Conservation (phyloP, 805 yeast genomes). For the Candida germanica region DNA sequence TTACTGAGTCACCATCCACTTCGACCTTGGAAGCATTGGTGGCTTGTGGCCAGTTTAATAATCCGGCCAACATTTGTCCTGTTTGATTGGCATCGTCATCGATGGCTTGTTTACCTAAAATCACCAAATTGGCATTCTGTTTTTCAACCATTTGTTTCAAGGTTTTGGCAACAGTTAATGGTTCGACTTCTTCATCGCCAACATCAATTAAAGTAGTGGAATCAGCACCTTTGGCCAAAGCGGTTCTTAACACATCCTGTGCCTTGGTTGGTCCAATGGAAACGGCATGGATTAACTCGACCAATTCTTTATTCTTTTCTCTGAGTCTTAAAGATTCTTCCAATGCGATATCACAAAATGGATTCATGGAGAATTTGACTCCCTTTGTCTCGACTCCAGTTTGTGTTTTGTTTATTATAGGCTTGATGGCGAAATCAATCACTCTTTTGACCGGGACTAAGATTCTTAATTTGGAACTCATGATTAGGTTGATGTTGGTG, state of each 20-base stretch:
- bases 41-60: slow-evolving; percentile 94
- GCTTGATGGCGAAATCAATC: slow-evolving; percentile 89
- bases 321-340: slow-evolving; percentile 87
- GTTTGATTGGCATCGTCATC: slow-evolving; percentile 95
- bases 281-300: slow-evolving; percentile 85
- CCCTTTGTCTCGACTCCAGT: slow-evolving; percentile 87
- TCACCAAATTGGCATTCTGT: slow-evolving; percentile 70
- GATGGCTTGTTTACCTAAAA: slow-evolving; percentile 94
- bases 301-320: slow-evolving; percentile 60
- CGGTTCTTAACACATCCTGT: slow-evolving; percentile 83
- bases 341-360: slow-evolving; percentile 96
- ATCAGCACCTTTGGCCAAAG: slow-evolving; percentile 94
- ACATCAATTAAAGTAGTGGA: slow-evolving; percentile 77
- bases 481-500: slow-evolving; percentile 2
- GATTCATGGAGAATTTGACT: slow-evolving; percentile 88
- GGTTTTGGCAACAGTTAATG: slow-evolving; percentile 84
- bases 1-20: slow-evolving; percentile 52
- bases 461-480: slow-evolving; percentile 56
- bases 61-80: slow-evolving; percentile 94
- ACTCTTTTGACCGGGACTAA: slow-evolving; percentile 95
- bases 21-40: slow-evolving; percentile 89
- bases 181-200: slow-evolving; percentile 74
- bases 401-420: slow-evolving; percentile 81
- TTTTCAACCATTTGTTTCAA: slow-evolving; percentile 69
- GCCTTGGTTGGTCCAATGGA: slow-evolving; percentile 85